Evolutionary conservation across 2,329 filamentous ascomycete genomes (phyloP), one percentile per base, ranked within the genome.

Genomic region (Daldinia sp.): DNA sequence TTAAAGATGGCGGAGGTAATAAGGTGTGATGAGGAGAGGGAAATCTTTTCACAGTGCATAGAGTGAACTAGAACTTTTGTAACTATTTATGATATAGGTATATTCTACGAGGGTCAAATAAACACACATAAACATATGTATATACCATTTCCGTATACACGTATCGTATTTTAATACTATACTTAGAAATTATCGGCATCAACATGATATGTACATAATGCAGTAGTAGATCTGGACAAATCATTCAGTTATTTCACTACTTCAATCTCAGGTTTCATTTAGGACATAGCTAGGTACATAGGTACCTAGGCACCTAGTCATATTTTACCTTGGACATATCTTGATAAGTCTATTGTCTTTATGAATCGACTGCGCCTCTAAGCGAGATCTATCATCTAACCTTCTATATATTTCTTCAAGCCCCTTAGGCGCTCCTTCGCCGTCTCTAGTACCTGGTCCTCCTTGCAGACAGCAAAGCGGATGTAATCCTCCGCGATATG

Each of bases 401-500:
- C 59, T 65, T 78, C 73, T 68, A 93, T 92, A 74, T 90, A 93
- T 81, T 90, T 89, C 84, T 88, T 93, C 81, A 94, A 74, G 0
- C 89, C 91, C 69, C 91, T 85, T 73, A 96, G 81, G 67, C 92
- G 83, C 78, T 92, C 88, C 85, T 95, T 95, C 2, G 93, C 93
- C 61, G 87, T 87, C 79, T 94, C 92, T 23, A 96, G 81, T 41
- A 98, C 89, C 48, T 93, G 88, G 77, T 99, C 94, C 37, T 95
- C 89, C 85, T 99, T 99, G 84, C 96, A 99, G 1, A 99, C 94
- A 0, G 96, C 96, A 78, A 98, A 98, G 26, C 96, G 87, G 76
- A 99, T 86, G 82, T 97, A 99, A 75, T 98, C 92, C 84, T 98
- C 93, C 0, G 93, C 96, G 74, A 98, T 89, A 75, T 92, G 89